A percentile compares a stretch with the other conserved stretches of the same genome.
Evolutionary conservation across 75 land plant genomes (phyloP).

Genomic region (Chamaecyparis obtusa): DNA sequence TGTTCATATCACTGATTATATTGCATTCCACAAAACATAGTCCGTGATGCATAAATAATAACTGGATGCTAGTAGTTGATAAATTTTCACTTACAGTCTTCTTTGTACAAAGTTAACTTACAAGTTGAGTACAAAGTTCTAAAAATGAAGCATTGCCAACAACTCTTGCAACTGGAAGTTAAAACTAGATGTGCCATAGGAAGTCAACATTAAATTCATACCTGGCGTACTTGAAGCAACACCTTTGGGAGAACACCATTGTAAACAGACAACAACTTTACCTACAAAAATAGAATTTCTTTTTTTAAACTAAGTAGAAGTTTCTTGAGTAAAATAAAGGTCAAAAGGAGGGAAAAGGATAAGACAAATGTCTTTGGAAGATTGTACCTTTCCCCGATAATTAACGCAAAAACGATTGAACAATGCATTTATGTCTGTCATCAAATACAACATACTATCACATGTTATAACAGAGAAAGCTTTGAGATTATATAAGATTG

Average conservation of each 20-base stretch:
- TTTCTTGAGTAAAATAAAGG: neutral
- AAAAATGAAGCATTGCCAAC: too few relatives aligned
- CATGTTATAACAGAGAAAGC: neutral
- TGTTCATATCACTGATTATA: too few relatives aligned
- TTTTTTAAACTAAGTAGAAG: neutral
- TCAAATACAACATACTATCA: constrained; percentile 1
- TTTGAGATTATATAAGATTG: neutral
- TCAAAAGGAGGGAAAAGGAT: neutral
- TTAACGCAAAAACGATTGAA: constrained; percentile 73
- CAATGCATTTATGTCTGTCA: constrained; percentile 67
- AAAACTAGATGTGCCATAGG: neutral
- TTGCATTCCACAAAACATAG: too few relatives aligned
- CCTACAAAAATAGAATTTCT: constrained; percentile 24
- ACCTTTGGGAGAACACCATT: constrained; percentile 84
- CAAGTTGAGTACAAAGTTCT: too few relatives aligned
- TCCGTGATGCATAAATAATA: too few relatives aligned
- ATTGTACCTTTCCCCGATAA: constrained; percentile 78
- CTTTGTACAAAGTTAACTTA: too few relatives aligned
- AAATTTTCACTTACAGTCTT: too few relatives aligned
- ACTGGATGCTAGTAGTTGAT: too few relatives aligned
- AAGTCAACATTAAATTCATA: constrained; percentile 9
- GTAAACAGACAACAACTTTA: constrained; percentile 53
- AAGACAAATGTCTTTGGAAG: neutral
- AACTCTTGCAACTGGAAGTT: too few relatives aligned
- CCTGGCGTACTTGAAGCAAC: constrained; percentile 85